Evolutionary conservation across 306 rosid species (phyloP), one percentile per base, ranked within the genome.

Genomic region (Pterocarpus santalinus): DNA sequence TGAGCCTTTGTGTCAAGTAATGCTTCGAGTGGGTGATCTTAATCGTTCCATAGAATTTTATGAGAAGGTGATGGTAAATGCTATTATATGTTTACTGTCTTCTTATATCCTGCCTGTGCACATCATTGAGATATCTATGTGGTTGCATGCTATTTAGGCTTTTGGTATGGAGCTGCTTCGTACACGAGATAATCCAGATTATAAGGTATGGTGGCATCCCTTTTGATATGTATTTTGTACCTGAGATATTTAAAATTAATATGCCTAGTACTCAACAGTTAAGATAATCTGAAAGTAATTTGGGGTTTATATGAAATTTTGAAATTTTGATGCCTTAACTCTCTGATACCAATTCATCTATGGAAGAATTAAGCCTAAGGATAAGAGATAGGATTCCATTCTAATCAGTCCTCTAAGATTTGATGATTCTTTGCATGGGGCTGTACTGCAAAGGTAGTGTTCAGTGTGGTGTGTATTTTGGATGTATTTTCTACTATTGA

Each of bases 11-110:
- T 95, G 97, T 76, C 99, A 95, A 91, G 94, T 95, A 79, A 95
- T 95, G 99, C 97, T 95, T 86, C 97, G 97, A 74, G 99, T 91
- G 57, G 99, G 99, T n/a, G 96, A 93, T 84, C 99, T 93, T 77
- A 91, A 91, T 69, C 97, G 96, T 78, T 95, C 99, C 71, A 90
- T 91, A 64, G 87, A 91, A 60, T 95, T 95, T 82, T 93, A 95
- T 81, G 92, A 93, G 90, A 95, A 90, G 98, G 99, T 95, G 66
- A 85, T 85, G 80, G 28, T 80, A 60, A 65, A 49, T 73, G 52
- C 72, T 65, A 46, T 77, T 56, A 57, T 66, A 17, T 52, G 55
- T 70, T 52, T 35, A 33, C 51, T 53, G 51, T 49, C 55, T 72
- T 73, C 2, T 66, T 35, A 15, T 73, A 72, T 67, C 5, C 13